Percentiles rank a stretch among this genome's conserved stretches.
phyloP scores from a whole-genome alignment of 2,329 filamentous ascomycete genomes.

The Aphanoascus verrucosus region DNA sequence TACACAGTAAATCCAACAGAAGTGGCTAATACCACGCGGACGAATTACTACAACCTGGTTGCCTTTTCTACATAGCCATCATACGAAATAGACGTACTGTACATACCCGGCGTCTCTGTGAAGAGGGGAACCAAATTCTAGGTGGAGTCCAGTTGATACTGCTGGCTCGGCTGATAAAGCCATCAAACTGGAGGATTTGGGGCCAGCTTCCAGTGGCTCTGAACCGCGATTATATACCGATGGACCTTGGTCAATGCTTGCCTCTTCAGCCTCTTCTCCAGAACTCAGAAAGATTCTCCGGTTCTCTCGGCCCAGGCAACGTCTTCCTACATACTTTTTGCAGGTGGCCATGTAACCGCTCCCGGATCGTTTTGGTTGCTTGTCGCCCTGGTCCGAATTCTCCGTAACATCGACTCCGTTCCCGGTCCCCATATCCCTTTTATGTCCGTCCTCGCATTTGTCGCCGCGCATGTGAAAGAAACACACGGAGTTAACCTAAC shows the following conservation, averaged over 20 bases:
- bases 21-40: no score
- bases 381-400: no score
- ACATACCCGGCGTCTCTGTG: neutral
- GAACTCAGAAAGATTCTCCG: neutral
- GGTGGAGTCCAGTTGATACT: no score
- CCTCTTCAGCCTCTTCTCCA: neutral
- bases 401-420: neutral
- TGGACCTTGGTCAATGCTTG: neutral
- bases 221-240: neutral
- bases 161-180: neutral
- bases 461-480: neutral
- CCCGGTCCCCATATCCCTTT: neutral
- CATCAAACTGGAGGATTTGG: neutral
- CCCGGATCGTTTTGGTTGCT: neutral
- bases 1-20: no score
- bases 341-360: no score
- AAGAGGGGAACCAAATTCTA: neutral
- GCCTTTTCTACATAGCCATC: neutral
- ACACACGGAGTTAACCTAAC: no score
- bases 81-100: neutral
- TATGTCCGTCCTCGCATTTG: neutral
- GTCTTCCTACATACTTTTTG: no score
- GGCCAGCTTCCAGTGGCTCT: neutral
- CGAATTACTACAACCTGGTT: neutral
- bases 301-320: neutral